Conservation (phyloP, 2,329 filamentous ascomycete genomes). For the Cordyceps fumosorosea region DNA sequence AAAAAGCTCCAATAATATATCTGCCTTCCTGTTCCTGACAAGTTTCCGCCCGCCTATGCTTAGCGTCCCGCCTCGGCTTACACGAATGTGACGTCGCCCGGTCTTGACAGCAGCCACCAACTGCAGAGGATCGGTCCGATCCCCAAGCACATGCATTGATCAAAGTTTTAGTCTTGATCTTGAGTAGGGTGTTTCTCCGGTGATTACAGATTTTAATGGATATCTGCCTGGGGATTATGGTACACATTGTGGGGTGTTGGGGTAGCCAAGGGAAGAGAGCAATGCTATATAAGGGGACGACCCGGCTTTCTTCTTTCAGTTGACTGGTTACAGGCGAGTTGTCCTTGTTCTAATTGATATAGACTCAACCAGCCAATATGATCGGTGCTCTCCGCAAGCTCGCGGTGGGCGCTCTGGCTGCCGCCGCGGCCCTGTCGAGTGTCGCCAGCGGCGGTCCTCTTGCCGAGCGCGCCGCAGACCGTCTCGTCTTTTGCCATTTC, state of each 20-base stretch:
- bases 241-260: not conserved
- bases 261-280: not conserved
- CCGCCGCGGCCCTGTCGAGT: conserved; percentile 14
- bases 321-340: not conserved
- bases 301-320: not conserved
- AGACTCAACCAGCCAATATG: not conserved
- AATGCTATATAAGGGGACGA: not conserved
- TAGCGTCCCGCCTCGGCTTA: not conserved
- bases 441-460: conserved; percentile 14
- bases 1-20: not conserved
- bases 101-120: not conserved
- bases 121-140: conserved; percentile 4
- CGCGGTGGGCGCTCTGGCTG: conserved; percentile 15
- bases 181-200: not conserved
- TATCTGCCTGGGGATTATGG: not conserved
- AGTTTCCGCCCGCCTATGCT: not conserved
- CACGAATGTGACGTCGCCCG: conserved; percentile 1
- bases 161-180: not conserved
- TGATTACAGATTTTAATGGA: not conserved
- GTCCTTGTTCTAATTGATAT: not conserved
- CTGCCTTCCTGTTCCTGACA: conserved; percentile 4
- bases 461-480: conserved; percentile 16
- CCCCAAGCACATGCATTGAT: not conserved
- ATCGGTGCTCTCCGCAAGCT: conserved; percentile 14
- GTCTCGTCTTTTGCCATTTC: conserved; percentile 37